Evolutionary conservation across 495 filamentous ascomycete species (phyloP), one percentile per base, ranked within the genome.

Genomic region (Neurospora sp.): DNA sequence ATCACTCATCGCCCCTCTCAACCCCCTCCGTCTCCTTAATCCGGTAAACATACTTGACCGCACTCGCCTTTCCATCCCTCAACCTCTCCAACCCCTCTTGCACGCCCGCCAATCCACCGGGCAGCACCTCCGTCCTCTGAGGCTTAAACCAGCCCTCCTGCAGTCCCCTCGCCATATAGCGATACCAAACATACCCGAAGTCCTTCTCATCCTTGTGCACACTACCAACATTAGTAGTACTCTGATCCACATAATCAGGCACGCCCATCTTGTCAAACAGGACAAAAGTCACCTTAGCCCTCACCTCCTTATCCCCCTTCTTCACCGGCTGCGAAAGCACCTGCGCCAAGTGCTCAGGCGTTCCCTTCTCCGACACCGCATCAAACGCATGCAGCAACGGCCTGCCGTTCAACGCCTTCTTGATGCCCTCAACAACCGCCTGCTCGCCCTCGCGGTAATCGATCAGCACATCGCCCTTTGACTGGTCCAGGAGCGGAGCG

Each of bases 381-480:
- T 94, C 92, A 44, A 87, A 85, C 0, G 88, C 89, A 73, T 91
- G 82, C 10, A 75, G 41, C 16, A 82, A 27, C 8, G 69, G 76
- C 2, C 53, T 40, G 7, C 70, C 77, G 8, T 80, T 77, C 35
- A 87, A 73, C 0, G 87, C 88, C 18, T 84, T 82, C 68, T 83
- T 82, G 73, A 91, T 79, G 18, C 79, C 83, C 10, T 80, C 72
- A 0, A 90, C 82, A 31, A 91, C 82, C 3, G 86, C 83, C 0
- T 85, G 85, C 65, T 88, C 80, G 12, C 89, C 89, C 0, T 82
- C 79, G 22, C 92, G 90, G 76, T 95, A 94, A 81, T 94, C 92
- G 70, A 94, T 74, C 20, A 94, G 81, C 0, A 82, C 79, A 76
- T 95, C 92, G 68, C 92, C 92, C 78, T 91, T 92, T 70, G 75